Percentiles rank a stretch among this genome's conserved stretches.
Conservation (phyloP, 305 asterid genomes). For the Fraxinus albicans region DNA sequence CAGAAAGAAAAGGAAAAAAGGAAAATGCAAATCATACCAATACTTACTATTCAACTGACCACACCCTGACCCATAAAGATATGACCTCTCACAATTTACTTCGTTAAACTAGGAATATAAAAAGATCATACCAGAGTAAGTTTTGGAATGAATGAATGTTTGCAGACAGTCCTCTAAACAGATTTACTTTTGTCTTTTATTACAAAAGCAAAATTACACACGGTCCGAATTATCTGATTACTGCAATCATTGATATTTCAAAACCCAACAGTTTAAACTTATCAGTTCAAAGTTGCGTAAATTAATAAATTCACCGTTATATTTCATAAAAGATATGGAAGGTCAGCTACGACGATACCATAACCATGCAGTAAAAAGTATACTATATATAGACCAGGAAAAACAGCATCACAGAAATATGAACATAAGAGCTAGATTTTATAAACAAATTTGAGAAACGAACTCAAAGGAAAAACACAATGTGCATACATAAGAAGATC, state of each 20-base stretch:
- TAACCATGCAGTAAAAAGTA: not conserved
- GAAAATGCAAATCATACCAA: not conserved
- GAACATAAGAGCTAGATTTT: not conserved
- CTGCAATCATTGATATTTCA: not conserved
- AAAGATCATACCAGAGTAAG: not conserved
- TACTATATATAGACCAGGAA: not conserved
- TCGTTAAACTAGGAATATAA: not conserved
- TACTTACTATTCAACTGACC: not conserved
- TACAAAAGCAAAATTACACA: not conserved
- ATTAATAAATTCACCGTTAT: not conserved
- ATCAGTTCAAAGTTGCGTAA: not conserved
- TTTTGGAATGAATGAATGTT: not conserved
- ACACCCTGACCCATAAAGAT: not conserved
- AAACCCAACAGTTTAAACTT: not conserved
- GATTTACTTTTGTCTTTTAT: not conserved
- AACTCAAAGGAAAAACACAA: not conserved
- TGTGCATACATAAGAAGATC: not conserved
- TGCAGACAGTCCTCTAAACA: not conserved
- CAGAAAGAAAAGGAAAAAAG: not conserved
- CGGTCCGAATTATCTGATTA: not conserved
- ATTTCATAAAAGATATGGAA: not conserved
- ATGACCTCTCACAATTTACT: not conserved
- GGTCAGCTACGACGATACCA: not conserved
- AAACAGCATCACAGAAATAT: not conserved
- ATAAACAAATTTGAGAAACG: not conserved